Evolutionary conservation across 495 filamentous ascomycete species (phyloP).

Genomic region (Cenococcum geophilum): DNA sequence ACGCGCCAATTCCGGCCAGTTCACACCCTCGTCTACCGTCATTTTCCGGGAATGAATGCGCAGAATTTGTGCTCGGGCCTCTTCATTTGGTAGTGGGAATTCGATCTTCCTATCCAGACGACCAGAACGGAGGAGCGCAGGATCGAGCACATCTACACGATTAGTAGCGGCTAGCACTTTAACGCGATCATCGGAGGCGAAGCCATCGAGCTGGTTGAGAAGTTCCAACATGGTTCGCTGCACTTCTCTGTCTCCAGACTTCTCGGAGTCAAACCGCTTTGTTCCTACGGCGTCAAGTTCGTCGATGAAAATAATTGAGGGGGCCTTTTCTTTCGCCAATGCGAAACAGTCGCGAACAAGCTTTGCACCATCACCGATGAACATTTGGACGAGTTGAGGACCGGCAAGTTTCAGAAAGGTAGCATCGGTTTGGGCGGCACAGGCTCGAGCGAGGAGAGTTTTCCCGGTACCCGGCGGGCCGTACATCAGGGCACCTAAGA

Average conservation of each 20-base stretch:
- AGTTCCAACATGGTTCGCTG: conserved; percentile 99
- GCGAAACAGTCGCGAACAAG: conserved; percentile 96
- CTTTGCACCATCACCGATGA: conserved; percentile 98
- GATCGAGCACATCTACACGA: conserved; percentile 94
- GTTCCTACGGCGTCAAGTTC: conserved; percentile 99
- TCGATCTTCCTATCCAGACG: conserved; percentile 98
- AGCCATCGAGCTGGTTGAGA: conserved; percentile 97
- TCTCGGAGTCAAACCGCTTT: conserved; percentile 98
- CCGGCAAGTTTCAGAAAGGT: conserved; percentile 99
- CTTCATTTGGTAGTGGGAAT: conserved; percentile 98
- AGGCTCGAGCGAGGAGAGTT: conserved; percentile 93
- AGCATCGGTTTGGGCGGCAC: conserved; percentile 94
- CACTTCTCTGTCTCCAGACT: conserved; percentile 95
- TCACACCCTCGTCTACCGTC: conserved; percentile 87
- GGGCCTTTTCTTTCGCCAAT: conserved; percentile 95
- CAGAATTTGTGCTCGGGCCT: conserved; percentile 93
- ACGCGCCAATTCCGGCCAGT: conserved; percentile 92
- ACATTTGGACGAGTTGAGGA: conserved; percentile 99
- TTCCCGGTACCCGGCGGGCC: conserved; percentile 94
- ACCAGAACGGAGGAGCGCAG: conserved; percentile 85
- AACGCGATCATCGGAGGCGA: conserved; percentile 97
- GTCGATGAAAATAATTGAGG: conserved; percentile 99
- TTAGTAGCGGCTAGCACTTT: conserved; percentile 98
- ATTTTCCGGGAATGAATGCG: conserved; percentile 98
- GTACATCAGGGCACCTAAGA: conserved; percentile 90